These are phyloP conservation scores for Talaromyces islandicus DNA, from an alignment of 2,329 filamentous ascomycete genomes.

Conservation along the genomic window DNA sequence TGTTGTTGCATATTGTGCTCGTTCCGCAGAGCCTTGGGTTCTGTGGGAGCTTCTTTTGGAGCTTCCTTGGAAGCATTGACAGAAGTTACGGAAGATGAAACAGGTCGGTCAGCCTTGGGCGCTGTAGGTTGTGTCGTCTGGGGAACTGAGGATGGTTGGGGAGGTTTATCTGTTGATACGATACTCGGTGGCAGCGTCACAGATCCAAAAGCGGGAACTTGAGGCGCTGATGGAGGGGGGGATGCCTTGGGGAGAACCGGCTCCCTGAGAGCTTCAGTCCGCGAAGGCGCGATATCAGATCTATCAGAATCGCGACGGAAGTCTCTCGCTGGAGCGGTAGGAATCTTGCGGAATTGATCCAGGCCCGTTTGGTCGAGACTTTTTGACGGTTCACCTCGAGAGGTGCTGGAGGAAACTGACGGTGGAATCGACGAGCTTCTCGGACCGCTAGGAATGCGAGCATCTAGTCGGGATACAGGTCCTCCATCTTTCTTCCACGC, in stretches of 20 bases:
- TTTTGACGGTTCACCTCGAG: slow-evolving; percentile 15
- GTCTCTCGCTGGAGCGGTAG: slow-evolving; percentile 16
- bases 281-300: slow-evolving; percentile 19
- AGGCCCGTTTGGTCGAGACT: slow-evolving; percentile 17
- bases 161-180: slow-evolving; percentile 16
- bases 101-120: slow-evolving; percentile 10
- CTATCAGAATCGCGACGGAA: slow-evolving; percentile 27
- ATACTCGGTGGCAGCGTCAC: slow-evolving; percentile 24
- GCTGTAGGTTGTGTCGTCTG: not conserved
- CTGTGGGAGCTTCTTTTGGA: slow-evolving; percentile 39
- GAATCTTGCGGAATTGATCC: slow-evolving; percentile 21
- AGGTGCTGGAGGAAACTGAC: slow-evolving; percentile 9
- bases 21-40: slow-evolving; percentile 37
- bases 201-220: slow-evolving; percentile 38
- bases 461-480: slow-evolving; percentile 24
- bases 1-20: slow-evolving; percentile 18
- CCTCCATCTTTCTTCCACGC: slow-evolving; percentile 35
- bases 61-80: not conserved
- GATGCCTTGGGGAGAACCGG: slow-evolving; percentile 24
- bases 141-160: not conserved
- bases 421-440: slow-evolving; percentile 8
- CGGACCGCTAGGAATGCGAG: slow-evolving; percentile 10
- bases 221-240: slow-evolving; percentile 34
- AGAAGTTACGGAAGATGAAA: slow-evolving; percentile 14
- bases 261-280: slow-evolving; percentile 24